These are phyloP conservation scores for Agastache rugosa DNA, from an alignment of 257 asterid species.

Conservation along the genomic window DNA sequence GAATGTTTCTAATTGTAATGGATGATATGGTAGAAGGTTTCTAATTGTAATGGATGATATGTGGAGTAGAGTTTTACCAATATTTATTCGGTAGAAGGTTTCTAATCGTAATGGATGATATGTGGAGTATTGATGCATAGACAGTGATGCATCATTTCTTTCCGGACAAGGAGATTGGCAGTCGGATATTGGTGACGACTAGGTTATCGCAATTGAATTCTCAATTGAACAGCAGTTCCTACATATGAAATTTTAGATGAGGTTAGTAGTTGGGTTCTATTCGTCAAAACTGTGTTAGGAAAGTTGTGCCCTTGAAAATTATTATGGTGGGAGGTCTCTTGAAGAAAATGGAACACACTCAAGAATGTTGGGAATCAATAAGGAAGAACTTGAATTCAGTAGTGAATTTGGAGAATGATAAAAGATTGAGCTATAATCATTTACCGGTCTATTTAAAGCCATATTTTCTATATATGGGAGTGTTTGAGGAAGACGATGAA, in stretches of 20 bases:
- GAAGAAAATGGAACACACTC: neutral
- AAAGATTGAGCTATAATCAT: neutral
- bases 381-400: neutral
- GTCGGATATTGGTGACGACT: neutral
- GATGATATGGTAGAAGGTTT: no score
- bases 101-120: no score
- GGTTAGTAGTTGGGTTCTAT: no score
- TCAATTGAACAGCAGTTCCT: neutral
- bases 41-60: no score
- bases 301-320: neutral
- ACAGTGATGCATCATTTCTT: no score
- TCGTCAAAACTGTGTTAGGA: neutral
- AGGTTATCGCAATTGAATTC: neutral
- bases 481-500: neutral
- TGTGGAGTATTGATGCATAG: no score
- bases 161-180: no score
- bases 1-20: no score
- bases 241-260: no score
- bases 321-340: neutral
- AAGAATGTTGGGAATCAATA: neutral
- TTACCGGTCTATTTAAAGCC: neutral
- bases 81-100: no score
- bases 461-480: neutral
- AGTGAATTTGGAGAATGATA: neutral
- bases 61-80: no score